Percentiles rank a stretch among this genome's conserved stretches.
Conservation (phyloP, 345 rosid species). For the Corchorus capsularis region DNA sequence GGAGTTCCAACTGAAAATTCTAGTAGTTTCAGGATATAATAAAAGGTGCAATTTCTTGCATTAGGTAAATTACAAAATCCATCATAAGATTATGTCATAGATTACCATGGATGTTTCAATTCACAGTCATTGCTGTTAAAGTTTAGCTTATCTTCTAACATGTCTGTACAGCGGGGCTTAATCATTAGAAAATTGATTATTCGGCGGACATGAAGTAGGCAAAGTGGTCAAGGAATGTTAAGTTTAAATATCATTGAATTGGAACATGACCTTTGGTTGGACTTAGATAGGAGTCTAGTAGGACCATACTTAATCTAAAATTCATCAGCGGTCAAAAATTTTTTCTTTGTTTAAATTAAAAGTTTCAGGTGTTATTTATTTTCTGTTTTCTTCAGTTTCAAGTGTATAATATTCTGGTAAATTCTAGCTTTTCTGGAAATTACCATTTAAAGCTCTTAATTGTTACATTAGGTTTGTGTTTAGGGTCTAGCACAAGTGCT, state of each 20-base stretch:
- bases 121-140: too few species aligned
- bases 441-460: neutral
- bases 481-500: neutral
- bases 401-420: neutral
- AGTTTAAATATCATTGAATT: neutral
- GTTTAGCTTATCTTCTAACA: too few species aligned
- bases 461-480: neutral
- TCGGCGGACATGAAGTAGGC: neutral
- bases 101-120: too few species aligned
- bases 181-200: neutral
- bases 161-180: too few species aligned
- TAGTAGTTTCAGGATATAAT: too few species aligned
- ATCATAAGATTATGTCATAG: too few species aligned
- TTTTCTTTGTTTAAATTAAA: neutral
- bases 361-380: neutral
- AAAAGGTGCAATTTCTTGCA: too few species aligned
- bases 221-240: neutral
- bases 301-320: neutral
- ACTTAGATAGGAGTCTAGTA: neutral
- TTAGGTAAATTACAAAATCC: too few species aligned
- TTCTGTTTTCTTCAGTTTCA: neutral
- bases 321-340: neutral
- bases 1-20: neutral
- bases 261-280: neutral
- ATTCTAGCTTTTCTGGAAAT: neutral